These are phyloP conservation scores for Lachnellula suecica DNA, from an alignment of 2,329 filamentous ascomycete species.

Conservation along the genomic window DNA sequence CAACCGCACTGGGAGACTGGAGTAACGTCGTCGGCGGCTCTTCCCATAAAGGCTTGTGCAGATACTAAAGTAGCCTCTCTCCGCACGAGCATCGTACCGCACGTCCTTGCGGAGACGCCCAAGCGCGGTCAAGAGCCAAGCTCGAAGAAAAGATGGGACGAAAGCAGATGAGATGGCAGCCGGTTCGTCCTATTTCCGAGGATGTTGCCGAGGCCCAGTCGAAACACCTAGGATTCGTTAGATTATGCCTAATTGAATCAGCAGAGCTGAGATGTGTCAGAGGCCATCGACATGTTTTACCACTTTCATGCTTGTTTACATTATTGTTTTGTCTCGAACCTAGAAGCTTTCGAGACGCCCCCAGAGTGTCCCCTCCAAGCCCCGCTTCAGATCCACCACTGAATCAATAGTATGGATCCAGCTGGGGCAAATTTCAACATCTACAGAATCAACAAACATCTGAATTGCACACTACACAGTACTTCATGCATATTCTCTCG, in stretches of 20 bases:
- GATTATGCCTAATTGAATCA: no score
- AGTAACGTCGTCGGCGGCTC: background rate
- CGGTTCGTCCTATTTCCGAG: background rate
- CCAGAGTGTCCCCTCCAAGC: no score
- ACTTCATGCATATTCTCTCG: background rate
- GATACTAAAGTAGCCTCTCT: background rate
- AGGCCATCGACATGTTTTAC: background rate
- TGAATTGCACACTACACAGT: conserved; percentile 1
- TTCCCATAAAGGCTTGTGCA: background rate
- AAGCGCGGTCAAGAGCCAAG: no score
- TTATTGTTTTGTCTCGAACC: background rate
- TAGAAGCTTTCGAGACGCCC: no score
- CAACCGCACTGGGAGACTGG: no score
- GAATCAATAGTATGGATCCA: background rate
- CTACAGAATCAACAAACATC: background rate
- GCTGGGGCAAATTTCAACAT: background rate
- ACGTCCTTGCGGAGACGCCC: no score
- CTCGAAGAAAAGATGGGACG: no score
- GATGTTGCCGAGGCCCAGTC: background rate
- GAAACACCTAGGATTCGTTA: background rate
- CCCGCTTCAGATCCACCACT: no score
- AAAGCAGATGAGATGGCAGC: background rate
- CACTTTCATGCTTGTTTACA: background rate
- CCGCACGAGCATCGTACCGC: no score
- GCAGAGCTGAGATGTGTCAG: no score